Percentiles rank a stretch among this genome's conserved stretches.
Conservation (phyloP, 2,329 filamentous ascomycete genomes). For the Botrytis cinerea region DNA sequence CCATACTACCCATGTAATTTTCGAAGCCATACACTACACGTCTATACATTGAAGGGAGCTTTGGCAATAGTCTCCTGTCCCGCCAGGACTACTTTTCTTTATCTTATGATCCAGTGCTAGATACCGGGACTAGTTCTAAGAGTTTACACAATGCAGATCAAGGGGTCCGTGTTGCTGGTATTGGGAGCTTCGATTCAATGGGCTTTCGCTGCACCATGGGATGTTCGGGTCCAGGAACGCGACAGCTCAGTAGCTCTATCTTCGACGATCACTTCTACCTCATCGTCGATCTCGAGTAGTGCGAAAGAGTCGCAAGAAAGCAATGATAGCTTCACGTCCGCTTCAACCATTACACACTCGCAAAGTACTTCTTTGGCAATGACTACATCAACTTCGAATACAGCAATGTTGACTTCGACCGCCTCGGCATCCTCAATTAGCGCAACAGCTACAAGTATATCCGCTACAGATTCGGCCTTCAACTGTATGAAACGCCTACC, state of each 20-base stretch:
- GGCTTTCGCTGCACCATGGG: slow-evolving; percentile 31
- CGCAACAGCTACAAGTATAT: slow-evolving; percentile 4
- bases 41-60: slow-evolving; percentile 6
- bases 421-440: neutral
- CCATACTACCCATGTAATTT: slow-evolving; percentile 1
- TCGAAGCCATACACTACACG: neutral
- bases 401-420: slow-evolving; percentile 11
- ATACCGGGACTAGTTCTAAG: slow-evolving; percentile 23
- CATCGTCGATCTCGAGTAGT: slow-evolving; percentile 22
- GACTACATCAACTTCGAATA: slow-evolving; percentile 7
- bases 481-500: slow-evolving; percentile 18
- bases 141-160: slow-evolving; percentile 31
- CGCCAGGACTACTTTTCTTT: neutral
- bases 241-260: slow-evolving; percentile 36
- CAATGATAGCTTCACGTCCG: neutral
- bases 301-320: neutral
- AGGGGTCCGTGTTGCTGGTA: slow-evolving; percentile 30
- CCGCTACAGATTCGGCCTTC: neutral
- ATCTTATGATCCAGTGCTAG: neutral
- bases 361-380: slow-evolving; percentile 8
- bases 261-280: slow-evolving; percentile 27
- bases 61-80: neutral
- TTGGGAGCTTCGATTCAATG: slow-evolving; percentile 35
- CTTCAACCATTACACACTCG: neutral
- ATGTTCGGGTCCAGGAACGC: slow-evolving; percentile 31